Evolutionary conservation across 257 asterid species (phyloP).

Genomic region (Paulownia fortunei): DNA sequence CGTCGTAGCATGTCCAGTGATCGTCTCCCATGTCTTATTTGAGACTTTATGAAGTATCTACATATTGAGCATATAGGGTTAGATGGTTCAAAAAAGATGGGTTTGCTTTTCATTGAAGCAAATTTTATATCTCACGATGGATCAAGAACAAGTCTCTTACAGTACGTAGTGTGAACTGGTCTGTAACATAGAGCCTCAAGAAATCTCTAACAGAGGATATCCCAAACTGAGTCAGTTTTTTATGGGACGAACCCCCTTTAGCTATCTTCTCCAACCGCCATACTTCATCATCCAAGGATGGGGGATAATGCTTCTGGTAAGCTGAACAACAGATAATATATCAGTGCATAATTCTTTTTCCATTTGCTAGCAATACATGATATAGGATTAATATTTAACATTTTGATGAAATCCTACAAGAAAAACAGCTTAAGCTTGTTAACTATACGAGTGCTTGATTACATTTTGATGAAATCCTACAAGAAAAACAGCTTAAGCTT

Average conservation of each 20-base stretch:
- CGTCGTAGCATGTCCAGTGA: conserved; percentile 58
- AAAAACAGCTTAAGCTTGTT: neutral
- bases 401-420: neutral
- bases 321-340: conserved; percentile 46
- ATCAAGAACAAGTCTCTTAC: conserved; percentile 55
- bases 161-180: conserved; percentile 49
- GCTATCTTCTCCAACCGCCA: conserved; percentile 92
- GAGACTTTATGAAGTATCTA: conserved; percentile 66
- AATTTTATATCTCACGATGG: neutral
- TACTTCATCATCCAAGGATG: conserved; percentile 62
- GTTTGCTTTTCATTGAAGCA: neutral
- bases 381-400: neutral
- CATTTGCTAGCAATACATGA: neutral
- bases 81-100: conserved; percentile 19
- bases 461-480: neutral
- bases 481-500: neutral
- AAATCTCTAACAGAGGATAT: conserved; percentile 63
- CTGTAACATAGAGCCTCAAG: conserved; percentile 49
- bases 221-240: conserved; percentile 39
- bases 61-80: conserved; percentile 27
- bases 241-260: conserved; percentile 70
- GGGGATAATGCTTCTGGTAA: conserved; percentile 80
- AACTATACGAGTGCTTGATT: neutral
- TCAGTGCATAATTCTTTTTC: conserved; percentile 19
- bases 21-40: conserved; percentile 65